These are phyloP conservation scores for Pinus tabuliformis DNA, from an alignment of 75 land plant genomes.

Conservation along the genomic window DNA sequence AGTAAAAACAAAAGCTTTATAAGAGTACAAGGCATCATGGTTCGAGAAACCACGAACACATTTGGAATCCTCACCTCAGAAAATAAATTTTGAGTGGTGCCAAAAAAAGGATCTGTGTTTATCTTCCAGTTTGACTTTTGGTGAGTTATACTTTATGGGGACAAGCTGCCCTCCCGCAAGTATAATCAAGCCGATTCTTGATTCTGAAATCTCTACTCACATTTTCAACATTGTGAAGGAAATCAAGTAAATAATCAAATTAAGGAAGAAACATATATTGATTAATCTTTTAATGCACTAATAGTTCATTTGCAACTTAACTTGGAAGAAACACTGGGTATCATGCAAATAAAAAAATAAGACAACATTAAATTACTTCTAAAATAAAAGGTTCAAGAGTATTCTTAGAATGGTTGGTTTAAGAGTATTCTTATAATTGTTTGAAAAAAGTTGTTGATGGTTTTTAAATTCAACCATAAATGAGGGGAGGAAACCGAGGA, in stretches of 20 bases:
- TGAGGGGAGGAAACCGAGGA: too few relatives aligned
- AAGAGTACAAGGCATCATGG: conserved; percentile 73
- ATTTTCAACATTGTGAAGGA: not conserved
- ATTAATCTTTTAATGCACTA: not conserved
- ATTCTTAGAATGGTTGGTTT: too few relatives aligned
- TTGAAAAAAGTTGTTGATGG: too few relatives aligned
- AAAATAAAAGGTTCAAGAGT: too few relatives aligned
- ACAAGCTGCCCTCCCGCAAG: conserved; percentile 14
- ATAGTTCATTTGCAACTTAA: too few relatives aligned
- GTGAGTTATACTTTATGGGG: conserved; percentile 26
- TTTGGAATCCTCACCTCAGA: conserved; percentile 73
- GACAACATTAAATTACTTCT: too few relatives aligned
- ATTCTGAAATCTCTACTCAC: not conserved
- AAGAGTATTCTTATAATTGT: too few relatives aligned
- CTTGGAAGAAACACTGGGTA: not conserved
- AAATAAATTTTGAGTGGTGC: conserved; percentile 54
- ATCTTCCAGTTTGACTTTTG: conserved; percentile 22
- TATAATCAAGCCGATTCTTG: not conserved
- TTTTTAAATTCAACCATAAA: too few relatives aligned
- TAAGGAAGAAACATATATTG: too few relatives aligned
- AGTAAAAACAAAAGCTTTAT: conserved; percentile 42
- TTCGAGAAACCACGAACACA: conserved; percentile 84
- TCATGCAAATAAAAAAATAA: not conserved
- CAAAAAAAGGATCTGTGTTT: conserved; percentile 34
- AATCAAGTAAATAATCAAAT: not conserved